A percentile compares a stretch with the other conserved stretches of the same genome.
Conservation (phyloP, 371 early-diverging fungal species). For the Apophysomyces sp. region DNA sequence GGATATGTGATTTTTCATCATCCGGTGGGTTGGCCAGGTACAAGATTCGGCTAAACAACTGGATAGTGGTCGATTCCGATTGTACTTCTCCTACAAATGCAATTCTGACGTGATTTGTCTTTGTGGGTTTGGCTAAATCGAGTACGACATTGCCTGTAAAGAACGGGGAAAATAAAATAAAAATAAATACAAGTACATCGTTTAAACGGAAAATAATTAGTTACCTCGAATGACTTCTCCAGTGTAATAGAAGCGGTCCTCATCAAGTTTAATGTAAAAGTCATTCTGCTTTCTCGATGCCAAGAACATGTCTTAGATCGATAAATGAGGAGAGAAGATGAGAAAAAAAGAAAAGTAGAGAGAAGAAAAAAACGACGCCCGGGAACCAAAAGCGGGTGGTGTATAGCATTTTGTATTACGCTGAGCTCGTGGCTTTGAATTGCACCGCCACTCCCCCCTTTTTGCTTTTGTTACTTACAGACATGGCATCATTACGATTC, state of each 20-base stretch:
- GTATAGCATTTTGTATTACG: background rate
- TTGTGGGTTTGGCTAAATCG: slow-evolving; percentile 35
- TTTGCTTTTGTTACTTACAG: background rate
- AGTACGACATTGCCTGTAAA: slow-evolving; percentile 38
- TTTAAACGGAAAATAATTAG: background rate
- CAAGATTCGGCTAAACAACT: slow-evolving; percentile 22
- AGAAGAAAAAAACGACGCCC: background rate
- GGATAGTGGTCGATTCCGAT: slow-evolving; percentile 17
- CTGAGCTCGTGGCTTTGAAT: background rate
- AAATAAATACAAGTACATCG: background rate
- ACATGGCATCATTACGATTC: background rate
- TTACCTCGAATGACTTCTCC: slow-evolving; percentile 47
- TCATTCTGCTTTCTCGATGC: slow-evolving; percentile 27
- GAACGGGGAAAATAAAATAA: background rate
- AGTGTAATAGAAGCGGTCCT: slow-evolving; percentile 38
- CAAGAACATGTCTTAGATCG: slow-evolving; percentile 6
- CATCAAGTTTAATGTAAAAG: slow-evolving; percentile 42
- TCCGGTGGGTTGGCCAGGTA: slow-evolving; percentile 26
- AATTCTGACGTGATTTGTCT: slow-evolving; percentile 34
- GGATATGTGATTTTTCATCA: slow-evolving; percentile 21
- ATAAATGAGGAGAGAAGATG: background rate
- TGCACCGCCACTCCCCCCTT: background rate
- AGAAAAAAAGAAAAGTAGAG: background rate
- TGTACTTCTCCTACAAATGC: slow-evolving; percentile 32
- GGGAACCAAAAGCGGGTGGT: too few species aligned